Evolutionary conservation across 192 early-diverging fungal species (phyloP), one percentile per base, ranked within the genome.

Genomic region (Coemansia sp.): DNA sequence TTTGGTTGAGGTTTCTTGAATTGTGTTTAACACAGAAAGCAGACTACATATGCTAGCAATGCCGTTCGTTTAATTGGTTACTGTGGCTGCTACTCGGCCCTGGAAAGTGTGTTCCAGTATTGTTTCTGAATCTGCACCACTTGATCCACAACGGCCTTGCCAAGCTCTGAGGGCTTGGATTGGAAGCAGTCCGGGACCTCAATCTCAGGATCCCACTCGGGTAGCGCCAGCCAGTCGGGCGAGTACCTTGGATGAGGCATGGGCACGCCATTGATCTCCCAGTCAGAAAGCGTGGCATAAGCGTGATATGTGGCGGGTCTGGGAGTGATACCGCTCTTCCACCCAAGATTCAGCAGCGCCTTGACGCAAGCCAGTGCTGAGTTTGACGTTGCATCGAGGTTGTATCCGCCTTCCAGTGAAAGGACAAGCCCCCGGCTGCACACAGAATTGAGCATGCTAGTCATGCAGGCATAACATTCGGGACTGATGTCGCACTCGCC

Each of bases 401-500:
- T 93, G 68, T 97, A 95, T 0, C 96, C 96, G 51, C 96, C 95
- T 73, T 96, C 96, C 7, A 98, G 68, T 8, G 90, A 88, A 19
- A 96, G 68, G 18, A 94, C 90, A 19, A 98, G 52, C 63, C 88
- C 89, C 40, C 92, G 91, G 8, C 74, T 75, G 15, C 89, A 88
- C 12, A 96, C 74, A 0, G 71, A 51, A 59, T 87, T 91, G 10
- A 98, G 77, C 87, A 93, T 83, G 41, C 90, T 84, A 8, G 94
- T 95, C 92, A 98, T 92, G 41, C 91, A 87, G 3, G 91, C 93
- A 74, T 91, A 98, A 21, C 91, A 89, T 4, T 73, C 82, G 0
- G 95, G 95, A 8, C 91, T 85, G 10, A 98, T 90, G 6, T 87
- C 61, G 66, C 93, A 95, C 54, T 87, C 84, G 21, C 96, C 96